A percentile compares a stretch with the other conserved stretches of the same genome.
Conservation (phyloP, 2,329 filamentous ascomycete species). For the Chaetomium olivaceum region DNA sequence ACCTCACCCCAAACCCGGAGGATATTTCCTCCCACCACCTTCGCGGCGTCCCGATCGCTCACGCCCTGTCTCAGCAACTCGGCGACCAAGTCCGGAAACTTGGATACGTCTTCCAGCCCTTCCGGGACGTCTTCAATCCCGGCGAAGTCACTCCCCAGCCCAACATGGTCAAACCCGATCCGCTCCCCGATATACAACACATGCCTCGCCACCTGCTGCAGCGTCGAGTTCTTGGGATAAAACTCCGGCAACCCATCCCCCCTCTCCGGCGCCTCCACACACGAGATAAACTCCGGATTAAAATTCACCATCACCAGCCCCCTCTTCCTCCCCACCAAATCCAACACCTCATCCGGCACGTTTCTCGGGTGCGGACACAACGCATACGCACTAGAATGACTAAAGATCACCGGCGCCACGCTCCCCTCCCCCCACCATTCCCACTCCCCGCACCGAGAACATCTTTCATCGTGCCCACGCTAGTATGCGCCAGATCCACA, state of each 20-base stretch:
- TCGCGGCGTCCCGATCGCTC: slow-evolving; percentile 69
- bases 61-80: slow-evolving; percentile 74
- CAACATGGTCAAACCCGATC: slow-evolving; percentile 86
- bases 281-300: slow-evolving; percentile 78
- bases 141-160: slow-evolving; percentile 88
- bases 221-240: slow-evolving; percentile 67
- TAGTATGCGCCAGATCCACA: slow-evolving; percentile 80
- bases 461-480: slow-evolving; percentile 80
- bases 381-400: slow-evolving; percentile 78
- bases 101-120: slow-evolving; percentile 82
- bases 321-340: slow-evolving; percentile 70
- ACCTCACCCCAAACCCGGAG: slow-evolving; percentile 81
- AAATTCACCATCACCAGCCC: slow-evolving; percentile 93
- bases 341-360: slow-evolving; percentile 79
- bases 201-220: slow-evolving; percentile 77
- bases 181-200: slow-evolving; percentile 78
- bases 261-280: slow-evolving; percentile 57
- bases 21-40: slow-evolving; percentile 77
- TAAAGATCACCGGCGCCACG: slow-evolving; percentile 82
- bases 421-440: slow-evolving; percentile 76
- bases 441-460: slow-evolving; percentile 59
- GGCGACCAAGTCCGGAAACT: slow-evolving; percentile 75
- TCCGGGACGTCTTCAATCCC: slow-evolving; percentile 66
- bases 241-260: slow-evolving; percentile 67
- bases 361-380: slow-evolving; percentile 89